phyloP scores from a whole-genome alignment of 768 basidiomycete genomes.

The Epithele typhae region DNA sequence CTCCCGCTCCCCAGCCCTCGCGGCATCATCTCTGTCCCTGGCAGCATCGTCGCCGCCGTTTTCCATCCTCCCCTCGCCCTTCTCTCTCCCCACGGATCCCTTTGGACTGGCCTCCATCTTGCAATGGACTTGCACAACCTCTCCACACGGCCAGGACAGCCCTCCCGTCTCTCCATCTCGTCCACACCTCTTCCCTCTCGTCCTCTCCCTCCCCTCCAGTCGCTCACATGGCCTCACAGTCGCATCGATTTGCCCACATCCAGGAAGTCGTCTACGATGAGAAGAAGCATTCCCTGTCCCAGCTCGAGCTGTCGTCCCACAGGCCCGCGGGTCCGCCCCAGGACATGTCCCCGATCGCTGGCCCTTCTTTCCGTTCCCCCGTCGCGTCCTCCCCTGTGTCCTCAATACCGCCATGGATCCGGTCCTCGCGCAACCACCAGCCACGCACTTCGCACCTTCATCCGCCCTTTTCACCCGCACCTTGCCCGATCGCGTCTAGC shows the following conservation, averaged over 20 bases:
- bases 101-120: conserved; percentile 24
- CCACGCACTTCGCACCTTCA: conserved; percentile 6
- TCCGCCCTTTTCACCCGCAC: conserved; percentile 14
- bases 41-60: conserved; percentile 9
- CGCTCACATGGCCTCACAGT: background rate
- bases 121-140: conserved; percentile 16
- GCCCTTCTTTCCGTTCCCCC: conserved; percentile 7
- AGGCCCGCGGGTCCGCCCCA: conserved; percentile 3
- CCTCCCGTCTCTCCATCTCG: conserved; percentile 15
- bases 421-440: conserved; percentile 8
- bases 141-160: conserved; percentile 18
- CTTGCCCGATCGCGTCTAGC: conserved; percentile 14
- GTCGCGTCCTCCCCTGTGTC: conserved; percentile 10
- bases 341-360: conserved; percentile 8
- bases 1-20: conserved; percentile 13
- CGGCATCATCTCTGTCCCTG: background rate
- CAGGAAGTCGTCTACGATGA: conserved; percentile 17
- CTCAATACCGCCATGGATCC: conserved; percentile 16
- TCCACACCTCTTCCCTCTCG: background rate
- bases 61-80: conserved; percentile 11
- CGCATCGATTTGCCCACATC: conserved; percentile 10
- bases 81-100: conserved; percentile 1
- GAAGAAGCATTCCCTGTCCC: conserved; percentile 16
- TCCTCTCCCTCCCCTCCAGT: background rate
- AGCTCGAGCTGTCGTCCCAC: conserved; percentile 7